Conservation (phyloP, 2,329 filamentous ascomycete genomes). For the Cladosporium sp. region DNA sequence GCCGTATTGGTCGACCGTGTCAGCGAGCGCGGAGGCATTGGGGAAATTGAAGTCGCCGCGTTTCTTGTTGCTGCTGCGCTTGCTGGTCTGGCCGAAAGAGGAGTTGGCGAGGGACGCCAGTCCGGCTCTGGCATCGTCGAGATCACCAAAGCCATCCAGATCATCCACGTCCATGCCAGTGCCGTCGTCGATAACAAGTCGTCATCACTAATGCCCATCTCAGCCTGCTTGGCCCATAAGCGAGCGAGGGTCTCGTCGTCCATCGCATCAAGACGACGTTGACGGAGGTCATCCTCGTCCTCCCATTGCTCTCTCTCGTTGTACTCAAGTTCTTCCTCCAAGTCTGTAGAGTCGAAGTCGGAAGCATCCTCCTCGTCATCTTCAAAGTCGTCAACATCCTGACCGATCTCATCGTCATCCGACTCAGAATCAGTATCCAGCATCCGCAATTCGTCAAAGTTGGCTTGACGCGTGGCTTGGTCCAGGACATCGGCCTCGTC, state of each 20-base stretch:
- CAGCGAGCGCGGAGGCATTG: constrained; percentile 53
- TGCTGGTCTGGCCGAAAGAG: constrained; percentile 6
- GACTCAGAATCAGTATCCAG: constrained; percentile 31
- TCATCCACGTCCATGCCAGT: constrained; percentile 19
- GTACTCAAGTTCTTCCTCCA: constrained; percentile 31
- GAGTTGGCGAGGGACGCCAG: constrained; percentile 26
- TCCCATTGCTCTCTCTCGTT: constrained; percentile 32
- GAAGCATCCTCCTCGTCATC: constrained; percentile 38
- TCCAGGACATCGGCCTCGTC: constrained; percentile 27
- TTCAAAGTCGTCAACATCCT: constrained; percentile 24
- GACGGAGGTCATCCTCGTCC: constrained; percentile 39
- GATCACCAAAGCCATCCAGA: constrained; percentile 25
- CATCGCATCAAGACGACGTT: constrained; percentile 37
- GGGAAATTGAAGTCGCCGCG: constrained; percentile 41
- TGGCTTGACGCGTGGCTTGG: constrained; percentile 17
- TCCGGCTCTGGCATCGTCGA: constrained; percentile 28
- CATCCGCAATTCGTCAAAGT: constrained; percentile 16
- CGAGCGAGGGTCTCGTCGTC: constrained; percentile 61
- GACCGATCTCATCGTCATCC: constrained; percentile 15
- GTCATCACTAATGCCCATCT: constrained; percentile 58
- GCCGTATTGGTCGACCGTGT: constrained; percentile 58
- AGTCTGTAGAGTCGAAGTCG: constrained; percentile 33
- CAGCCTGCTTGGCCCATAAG: constrained; percentile 58
- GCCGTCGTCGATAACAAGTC: constrained; percentile 54
- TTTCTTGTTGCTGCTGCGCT: constrained; percentile 21